Conservation (phyloP, 768 basidiomycete genomes). For the Heimioporus sp. region DNA sequence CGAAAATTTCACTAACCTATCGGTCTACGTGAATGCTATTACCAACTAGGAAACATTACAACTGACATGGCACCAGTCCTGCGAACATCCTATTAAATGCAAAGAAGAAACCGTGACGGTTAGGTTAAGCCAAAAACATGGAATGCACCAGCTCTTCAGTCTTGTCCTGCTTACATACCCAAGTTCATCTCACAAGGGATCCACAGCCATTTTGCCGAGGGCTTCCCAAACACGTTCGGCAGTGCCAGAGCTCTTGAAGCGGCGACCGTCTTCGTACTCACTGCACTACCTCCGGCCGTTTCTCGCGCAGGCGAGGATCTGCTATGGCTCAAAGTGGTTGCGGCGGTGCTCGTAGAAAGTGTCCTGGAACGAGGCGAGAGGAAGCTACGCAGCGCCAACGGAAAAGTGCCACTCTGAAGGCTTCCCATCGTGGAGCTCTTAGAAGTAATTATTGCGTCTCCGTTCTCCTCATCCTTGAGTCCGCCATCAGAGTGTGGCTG, state of each 20-base stretch:
- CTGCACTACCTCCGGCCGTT: too few relatives aligned
- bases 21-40: too few relatives aligned
- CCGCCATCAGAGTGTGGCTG: neutral
- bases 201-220: conserved; percentile 25
- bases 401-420: neutral
- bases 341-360: conserved; percentile 21
- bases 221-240: conserved; percentile 17
- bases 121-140: too few relatives aligned
- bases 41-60: too few relatives aligned
- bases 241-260: neutral
- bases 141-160: too few relatives aligned
- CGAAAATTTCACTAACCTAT: too few relatives aligned
- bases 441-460: neutral
- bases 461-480: conserved; percentile 3
- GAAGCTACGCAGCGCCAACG: conserved; percentile 8
- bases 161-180: too few relatives aligned
- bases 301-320: conserved; percentile 1
- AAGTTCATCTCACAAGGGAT: conserved; percentile 3
- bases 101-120: too few relatives aligned
- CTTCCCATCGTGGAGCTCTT: neutral
- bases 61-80: too few relatives aligned
- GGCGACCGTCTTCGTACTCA: neutral
- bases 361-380: conserved; percentile 17
- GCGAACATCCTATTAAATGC: too few relatives aligned
- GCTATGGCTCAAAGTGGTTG: conserved; percentile 4